These are phyloP conservation scores for Paraconiothyrium brasiliense DNA, from an alignment of 2,329 filamentous ascomycete species.

Conservation along the genomic window DNA sequence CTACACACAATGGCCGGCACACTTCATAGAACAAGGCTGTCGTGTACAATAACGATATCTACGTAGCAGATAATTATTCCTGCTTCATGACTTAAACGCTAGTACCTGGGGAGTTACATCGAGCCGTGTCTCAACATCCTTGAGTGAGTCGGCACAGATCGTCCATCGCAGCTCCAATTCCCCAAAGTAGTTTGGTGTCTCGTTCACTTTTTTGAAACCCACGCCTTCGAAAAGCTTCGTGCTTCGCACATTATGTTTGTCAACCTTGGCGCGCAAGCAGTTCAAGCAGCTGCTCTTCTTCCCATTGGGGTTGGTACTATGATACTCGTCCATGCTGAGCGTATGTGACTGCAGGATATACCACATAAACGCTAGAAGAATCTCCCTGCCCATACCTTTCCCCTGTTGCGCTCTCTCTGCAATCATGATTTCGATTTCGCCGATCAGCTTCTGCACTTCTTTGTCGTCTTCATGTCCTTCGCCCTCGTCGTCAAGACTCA, in stretches of 20 bases:
- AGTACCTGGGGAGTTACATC: conserved; percentile 16
- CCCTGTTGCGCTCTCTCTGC: conserved; percentile 67
- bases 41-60: conserved; percentile 38
- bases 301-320: conserved; percentile 23
- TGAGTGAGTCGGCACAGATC: conserved; percentile 2
- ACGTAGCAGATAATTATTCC: conserved; percentile 20
- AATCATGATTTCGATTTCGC: conserved; percentile 90
- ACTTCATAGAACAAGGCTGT: conserved; percentile 31
- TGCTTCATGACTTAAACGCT: conserved; percentile 18
- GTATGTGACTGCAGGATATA: conserved; percentile 69
- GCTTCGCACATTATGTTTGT: conserved; percentile 64
- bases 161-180: conserved; percentile 68
- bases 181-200: conserved; percentile 71
- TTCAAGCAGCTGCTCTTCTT: conserved; percentile 39
- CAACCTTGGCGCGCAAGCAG: conserved; percentile 70
- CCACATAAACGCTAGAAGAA: conserved; percentile 72
- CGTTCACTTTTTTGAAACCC: conserved; percentile 63
- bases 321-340: conserved; percentile 68
- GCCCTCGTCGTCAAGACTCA: conserved; percentile 59
- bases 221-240: conserved; percentile 68
- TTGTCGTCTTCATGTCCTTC: conserved; percentile 22
- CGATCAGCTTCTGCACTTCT: conserved; percentile 55
- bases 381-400: conserved; percentile 70
- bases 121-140: conserved; percentile 18
- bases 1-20: conserved; percentile 25